Percentiles rank a stretch among this genome's conserved stretches.
Evolutionary conservation across 2,329 filamentous ascomycete species (phyloP).

Genomic region (Sporothrix inflata): DNA sequence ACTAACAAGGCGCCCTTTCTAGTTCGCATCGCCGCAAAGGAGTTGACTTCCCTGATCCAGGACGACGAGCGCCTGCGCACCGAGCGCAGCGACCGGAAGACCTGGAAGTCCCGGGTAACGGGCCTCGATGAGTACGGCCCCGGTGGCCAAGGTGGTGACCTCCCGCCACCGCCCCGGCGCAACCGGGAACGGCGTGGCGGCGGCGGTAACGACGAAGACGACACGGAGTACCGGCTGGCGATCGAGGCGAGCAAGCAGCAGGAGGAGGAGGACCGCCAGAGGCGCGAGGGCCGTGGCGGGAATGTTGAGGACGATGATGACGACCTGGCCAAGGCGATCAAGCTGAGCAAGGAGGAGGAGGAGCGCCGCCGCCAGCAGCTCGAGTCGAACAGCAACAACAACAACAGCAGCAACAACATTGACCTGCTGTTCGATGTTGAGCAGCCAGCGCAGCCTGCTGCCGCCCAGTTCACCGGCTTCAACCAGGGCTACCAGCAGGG

Average conservation of each 20-base stretch:
- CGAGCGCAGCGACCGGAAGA: constrained; percentile 87
- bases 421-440: constrained; percentile 87
- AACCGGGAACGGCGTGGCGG: constrained; percentile 54
- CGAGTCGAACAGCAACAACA: constrained; percentile 64
- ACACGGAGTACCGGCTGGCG: constrained; percentile 86
- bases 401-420: constrained; percentile 22
- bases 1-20: constrained; percentile 37
- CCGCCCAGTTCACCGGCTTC: constrained; percentile 76
- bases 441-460: constrained; percentile 51
- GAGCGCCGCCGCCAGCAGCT: constrained; percentile 84
- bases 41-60: constrained; percentile 86
- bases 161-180: constrained; percentile 45
- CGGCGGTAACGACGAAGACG: constrained; percentile 69
- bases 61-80: constrained; percentile 91
- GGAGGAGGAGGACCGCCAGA: constrained; percentile 84
- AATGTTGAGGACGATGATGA: constrained; percentile 69
- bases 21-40: constrained; percentile 96
- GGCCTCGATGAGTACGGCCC: constrained; percentile 81
- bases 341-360: constrained; percentile 92
- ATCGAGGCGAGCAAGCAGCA: constrained; percentile 95
- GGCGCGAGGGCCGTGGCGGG: constrained; percentile 66
- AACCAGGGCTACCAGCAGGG: constrained; percentile 99
- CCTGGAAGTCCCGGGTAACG: constrained; percentile 95
- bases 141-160: constrained; percentile 42
- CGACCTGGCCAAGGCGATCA: constrained; percentile 91